Evolutionary conservation across 495 filamentous ascomycete genomes (phyloP).

Genomic region (Hypoxylon rickii): DNA sequence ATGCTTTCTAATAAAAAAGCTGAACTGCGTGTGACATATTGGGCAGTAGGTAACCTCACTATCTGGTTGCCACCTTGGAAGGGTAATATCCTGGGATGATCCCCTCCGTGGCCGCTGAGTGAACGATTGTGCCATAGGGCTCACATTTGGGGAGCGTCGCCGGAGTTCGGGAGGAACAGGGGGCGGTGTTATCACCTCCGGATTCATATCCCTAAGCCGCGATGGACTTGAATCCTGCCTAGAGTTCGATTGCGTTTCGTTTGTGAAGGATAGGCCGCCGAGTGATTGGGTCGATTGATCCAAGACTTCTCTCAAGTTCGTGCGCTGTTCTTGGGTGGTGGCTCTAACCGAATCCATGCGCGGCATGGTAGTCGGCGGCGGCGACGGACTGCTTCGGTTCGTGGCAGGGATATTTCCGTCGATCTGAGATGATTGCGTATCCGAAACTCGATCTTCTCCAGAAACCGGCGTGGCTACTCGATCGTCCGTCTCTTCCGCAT

Average conservation of each 20-base stretch:
- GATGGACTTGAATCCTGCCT: not conserved
- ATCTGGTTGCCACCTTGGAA: slow-evolving; percentile 88
- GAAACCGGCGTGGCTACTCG: not conserved
- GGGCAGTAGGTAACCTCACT: slow-evolving; percentile 76
- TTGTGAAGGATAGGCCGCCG: not conserved
- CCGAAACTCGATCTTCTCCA: not conserved
- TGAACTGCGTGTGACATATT: slow-evolving; percentile 77
- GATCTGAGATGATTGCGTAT: not conserved
- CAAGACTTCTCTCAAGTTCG: slow-evolving; percentile 15
- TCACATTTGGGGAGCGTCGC: slow-evolving; percentile 10
- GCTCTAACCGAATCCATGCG: not conserved
- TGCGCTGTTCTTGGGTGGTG: slow-evolving; percentile 3
- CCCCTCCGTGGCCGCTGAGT: slow-evolving; percentile 9
- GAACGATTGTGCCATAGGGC: slow-evolving; percentile 24
- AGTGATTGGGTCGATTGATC: slow-evolving; percentile 4
- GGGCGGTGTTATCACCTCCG: not conserved
- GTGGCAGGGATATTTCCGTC: not conserved
- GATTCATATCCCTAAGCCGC: not conserved
- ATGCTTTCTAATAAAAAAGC: slow-evolving; percentile 87
- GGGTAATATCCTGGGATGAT: slow-evolving; percentile 41
- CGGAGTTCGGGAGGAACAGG: not conserved
- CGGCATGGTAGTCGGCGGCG: not conserved
- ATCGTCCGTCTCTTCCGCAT: not conserved
- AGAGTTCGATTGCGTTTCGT: not conserved
- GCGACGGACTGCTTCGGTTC: not conserved